Evolutionary conservation across 2,329 filamentous ascomycete genomes (phyloP).

Genomic region (Phialophora expanda): DNA sequence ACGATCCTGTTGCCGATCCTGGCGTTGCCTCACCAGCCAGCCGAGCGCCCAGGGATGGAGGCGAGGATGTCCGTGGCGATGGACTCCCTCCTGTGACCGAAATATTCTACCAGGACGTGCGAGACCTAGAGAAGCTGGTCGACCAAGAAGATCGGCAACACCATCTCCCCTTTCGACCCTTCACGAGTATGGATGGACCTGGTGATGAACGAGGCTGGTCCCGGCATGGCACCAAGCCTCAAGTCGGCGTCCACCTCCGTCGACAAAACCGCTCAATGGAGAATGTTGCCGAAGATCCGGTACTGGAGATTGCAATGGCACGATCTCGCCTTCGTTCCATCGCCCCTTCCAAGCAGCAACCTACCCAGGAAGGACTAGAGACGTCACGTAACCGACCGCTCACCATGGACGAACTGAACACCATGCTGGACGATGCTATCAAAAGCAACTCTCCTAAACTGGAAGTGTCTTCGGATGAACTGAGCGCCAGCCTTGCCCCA

Average conservation of each 20-base stretch:
- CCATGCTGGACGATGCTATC: constrained; percentile 40
- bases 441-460: constrained; percentile 24
- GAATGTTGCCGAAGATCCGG: constrained; percentile 18
- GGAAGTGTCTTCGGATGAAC: constrained; percentile 18
- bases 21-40: constrained; percentile 21
- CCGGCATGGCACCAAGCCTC: constrained; percentile 1
- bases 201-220: neutral
- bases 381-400: constrained; percentile 21
- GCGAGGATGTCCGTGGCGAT: constrained; percentile 25
- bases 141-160: neutral
- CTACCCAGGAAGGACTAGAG: constrained; percentile 4
- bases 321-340: constrained; percentile 33
- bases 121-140: constrained; percentile 1
- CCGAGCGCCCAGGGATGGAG: constrained; percentile 23
- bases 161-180: constrained; percentile 17
- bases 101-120: constrained; percentile 8
- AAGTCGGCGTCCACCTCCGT: constrained; percentile 11
- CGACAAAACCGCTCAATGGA: constrained; percentile 32
- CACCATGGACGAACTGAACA: constrained; percentile 37
- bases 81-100: constrained; percentile 22
- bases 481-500: constrained; percentile 13
- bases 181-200: constrained; percentile 28
- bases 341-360: constrained; percentile 22
- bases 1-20: constrained; percentile 18
- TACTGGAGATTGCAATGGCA: constrained; percentile 31